phyloP scores from a whole-genome alignment of 169 alveolate genomes.

The Eimeria falciformis region DNA sequence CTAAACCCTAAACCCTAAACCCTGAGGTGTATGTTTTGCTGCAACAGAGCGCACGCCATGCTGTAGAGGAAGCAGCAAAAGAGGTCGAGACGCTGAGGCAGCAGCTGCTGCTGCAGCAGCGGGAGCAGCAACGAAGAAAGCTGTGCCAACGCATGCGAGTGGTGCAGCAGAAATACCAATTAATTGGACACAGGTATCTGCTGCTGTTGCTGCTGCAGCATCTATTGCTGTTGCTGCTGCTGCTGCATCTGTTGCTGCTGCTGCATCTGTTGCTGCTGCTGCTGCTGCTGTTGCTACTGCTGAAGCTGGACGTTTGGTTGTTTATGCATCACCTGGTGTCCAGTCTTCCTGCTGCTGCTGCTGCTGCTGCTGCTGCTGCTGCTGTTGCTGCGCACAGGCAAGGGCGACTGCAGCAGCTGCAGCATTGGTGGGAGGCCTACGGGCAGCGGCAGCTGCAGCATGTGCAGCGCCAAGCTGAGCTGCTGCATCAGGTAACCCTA shows the following conservation, averaged over 20 bases:
- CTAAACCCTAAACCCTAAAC: slow-evolving; percentile 56
- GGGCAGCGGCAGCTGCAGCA: slow-evolving; percentile 70
- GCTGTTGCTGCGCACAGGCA: slow-evolving; percentile 63
- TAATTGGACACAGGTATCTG: slow-evolving; percentile 5
- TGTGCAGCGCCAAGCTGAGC: slow-evolving; percentile 40
- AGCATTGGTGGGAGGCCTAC: slow-evolving; percentile 62
- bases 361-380: slow-evolving; percentile 50
- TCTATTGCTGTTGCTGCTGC: slow-evolving; percentile 26
- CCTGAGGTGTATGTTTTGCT: slow-evolving; percentile 9
- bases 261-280: neutral
- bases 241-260: neutral
- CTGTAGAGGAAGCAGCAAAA: slow-evolving; percentile 28
- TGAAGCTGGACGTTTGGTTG: no score
- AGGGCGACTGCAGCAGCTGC: slow-evolving; percentile 63
- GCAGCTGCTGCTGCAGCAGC: slow-evolving; percentile 65
- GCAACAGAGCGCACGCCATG: slow-evolving; percentile 36
- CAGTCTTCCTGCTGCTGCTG: slow-evolving; percentile 33
- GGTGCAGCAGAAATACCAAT: slow-evolving; percentile 18
- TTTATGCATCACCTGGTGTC: neutral
- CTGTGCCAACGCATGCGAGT: slow-evolving; percentile 33
- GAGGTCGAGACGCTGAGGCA: slow-evolving; percentile 19
- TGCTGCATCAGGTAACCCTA: slow-evolving; percentile 14
- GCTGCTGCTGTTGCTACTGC: slow-evolving; percentile 35
- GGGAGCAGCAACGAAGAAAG: neutral
- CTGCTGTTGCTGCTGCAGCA: slow-evolving; percentile 13